These are phyloP conservation scores for Aspergillus uvarum DNA, from an alignment of 2,329 filamentous ascomycete species.

Conservation along the genomic window DNA sequence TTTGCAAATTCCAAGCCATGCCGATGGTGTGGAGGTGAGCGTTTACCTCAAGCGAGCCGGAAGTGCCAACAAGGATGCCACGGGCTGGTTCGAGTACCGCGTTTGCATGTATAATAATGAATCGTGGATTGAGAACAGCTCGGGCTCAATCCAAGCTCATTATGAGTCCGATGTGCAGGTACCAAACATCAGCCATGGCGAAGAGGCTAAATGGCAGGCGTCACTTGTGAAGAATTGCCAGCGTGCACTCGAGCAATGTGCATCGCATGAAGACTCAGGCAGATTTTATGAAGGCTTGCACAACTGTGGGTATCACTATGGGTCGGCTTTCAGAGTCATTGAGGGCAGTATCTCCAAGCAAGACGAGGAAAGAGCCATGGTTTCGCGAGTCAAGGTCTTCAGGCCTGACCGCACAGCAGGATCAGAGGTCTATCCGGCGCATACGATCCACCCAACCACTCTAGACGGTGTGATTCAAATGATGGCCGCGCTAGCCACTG, in stretches of 20 bases:
- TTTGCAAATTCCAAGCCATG: constrained; percentile 1
- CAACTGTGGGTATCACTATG: constrained; percentile 5
- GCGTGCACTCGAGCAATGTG: not conserved
- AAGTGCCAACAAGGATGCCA: not conserved
- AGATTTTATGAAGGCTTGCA: constrained; percentile 4
- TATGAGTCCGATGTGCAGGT: not conserved
- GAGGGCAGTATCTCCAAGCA: not conserved
- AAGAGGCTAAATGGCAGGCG: constrained; percentile 2
- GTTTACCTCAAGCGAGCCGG: not conserved
- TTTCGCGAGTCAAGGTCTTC: constrained; percentile 3
- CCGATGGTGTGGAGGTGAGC: not conserved
- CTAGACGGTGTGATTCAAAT: constrained; percentile 11
- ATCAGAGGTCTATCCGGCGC: not conserved
- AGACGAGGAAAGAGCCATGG: not conserved
- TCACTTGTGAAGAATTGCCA: not conserved
- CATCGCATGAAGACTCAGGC: not conserved
- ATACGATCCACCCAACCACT: constrained; percentile 13
- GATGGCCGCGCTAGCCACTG: constrained; percentile 4
- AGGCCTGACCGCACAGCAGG: not conserved
- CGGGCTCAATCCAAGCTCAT: constrained; percentile 6
- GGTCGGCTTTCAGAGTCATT: constrained; percentile 1
- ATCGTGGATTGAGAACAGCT: constrained; percentile 7
- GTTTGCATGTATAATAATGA: constrained; percentile 5
- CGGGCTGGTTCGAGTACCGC: constrained; percentile 8
- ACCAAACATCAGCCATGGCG: not conserved